Evolutionary conservation across 192 early-diverging fungal species (phyloP).

Genomic region (Cladochytrium replicatum): DNA sequence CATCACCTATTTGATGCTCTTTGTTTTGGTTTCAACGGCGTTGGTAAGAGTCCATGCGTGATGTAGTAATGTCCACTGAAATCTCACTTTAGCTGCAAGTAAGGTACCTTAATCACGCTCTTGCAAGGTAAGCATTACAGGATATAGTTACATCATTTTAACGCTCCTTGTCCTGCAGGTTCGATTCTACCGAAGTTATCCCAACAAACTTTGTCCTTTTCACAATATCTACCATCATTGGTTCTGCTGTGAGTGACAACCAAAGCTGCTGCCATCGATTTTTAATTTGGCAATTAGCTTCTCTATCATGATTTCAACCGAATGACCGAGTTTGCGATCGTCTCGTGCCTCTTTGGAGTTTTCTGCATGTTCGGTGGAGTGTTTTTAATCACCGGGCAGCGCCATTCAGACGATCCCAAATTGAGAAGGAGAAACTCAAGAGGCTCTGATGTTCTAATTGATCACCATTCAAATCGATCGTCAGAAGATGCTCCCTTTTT

Average conservation of each 20-base stretch:
- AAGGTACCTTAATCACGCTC: conserved; percentile 52
- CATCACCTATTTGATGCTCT: conserved; percentile 51
- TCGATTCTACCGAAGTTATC: conserved; percentile 45
- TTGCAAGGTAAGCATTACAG: conserved; percentile 7
- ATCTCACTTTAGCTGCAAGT: conserved; percentile 1
- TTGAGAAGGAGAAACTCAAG: too few species aligned
- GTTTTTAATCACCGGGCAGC: conserved; percentile 63
- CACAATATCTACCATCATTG: conserved; percentile 58
- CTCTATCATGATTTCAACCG: conserved; percentile 18
- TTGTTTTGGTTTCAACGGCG: conserved; percentile 49
- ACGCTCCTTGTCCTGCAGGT: conserved; percentile 2
- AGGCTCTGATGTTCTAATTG: too few species aligned
- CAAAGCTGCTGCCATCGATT: conserved; percentile 23
- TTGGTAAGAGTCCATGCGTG: conserved; percentile 40
- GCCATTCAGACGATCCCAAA: too few species aligned
- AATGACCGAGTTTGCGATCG: not conserved
- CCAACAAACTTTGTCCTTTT: conserved; percentile 71
- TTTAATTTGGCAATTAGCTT: too few species aligned
- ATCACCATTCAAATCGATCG: too few species aligned
- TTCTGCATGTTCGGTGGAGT: conserved; percentile 55
- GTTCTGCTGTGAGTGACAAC: conserved; percentile 54
- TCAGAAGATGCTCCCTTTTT: too few species aligned
- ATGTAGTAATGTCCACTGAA: not conserved
- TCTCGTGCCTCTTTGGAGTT: conserved; percentile 47
- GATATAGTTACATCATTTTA: not conserved